Base-by-base conservation (phyloP, 2,329 filamentous ascomycete species). In the Ceratocystis albifundus region DNA sequence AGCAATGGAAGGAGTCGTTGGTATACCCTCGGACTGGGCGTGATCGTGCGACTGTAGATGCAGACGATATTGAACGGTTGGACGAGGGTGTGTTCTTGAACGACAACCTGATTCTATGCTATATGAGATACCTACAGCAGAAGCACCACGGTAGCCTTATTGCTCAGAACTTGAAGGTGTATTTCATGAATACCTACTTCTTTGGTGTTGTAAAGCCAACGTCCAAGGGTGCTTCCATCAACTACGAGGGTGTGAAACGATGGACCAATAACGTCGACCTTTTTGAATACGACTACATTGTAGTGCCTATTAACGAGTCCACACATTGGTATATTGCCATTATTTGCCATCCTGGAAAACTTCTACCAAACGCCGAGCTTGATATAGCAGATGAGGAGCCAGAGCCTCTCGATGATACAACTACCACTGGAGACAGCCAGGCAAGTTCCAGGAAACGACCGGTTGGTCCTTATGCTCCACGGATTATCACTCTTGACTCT, bases 251-350 rank as follows among this genome's bases (percentile, higher is more conserved):
- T 3, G 92, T 99, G 66, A 85, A 88, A 73, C 83, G 85, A 55
- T 99, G 94, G 94, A 97, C 94, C 0, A 81, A 88, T 44, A 90
- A 86, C 70, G 81, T 93, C 25, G 89, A 99, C 72, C 76, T 99
- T 7, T 89, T 97, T 72, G 82, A 80, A 4, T 91, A 89, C 71
- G 90, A 96, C 73, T 96, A 92, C 74, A 86, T 97, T 67, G 81
- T 97, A 10, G 88, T 99, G 5, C 94, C 94, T 0, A 90, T 99
- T 74, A 95, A 96, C 71, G 89, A 96, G 73, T 80, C 84, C 70
- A 77, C 80, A 1, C 94, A 99, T 75, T 99, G 95, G 94, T 97
- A 94, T 75, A 79, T 97, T 70, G 91, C 90, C 15, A 93, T 99
- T 66, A 93, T 99, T 64, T 96, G 90, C 81, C 96, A 99, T 72